phyloP scores from a whole-genome alignment of 1,284 basidiomycete genomes.

The Chalciporus sp. region DNA sequence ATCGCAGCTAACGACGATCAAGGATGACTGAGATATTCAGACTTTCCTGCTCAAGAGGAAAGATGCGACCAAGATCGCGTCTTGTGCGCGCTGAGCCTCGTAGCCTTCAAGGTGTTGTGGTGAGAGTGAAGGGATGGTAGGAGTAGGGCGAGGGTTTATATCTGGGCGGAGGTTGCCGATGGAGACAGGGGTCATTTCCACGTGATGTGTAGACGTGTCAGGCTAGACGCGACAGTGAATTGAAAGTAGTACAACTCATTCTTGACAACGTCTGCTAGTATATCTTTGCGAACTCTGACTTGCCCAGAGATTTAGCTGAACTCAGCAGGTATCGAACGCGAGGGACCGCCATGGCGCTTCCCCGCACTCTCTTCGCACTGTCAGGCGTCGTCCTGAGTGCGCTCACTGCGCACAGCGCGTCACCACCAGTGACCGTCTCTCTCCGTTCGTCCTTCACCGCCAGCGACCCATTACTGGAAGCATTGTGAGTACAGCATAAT shows the following conservation, averaged over 20 bases:
- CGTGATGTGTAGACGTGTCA: constrained; percentile 26
- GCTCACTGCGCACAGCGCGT: constrained; percentile 32
- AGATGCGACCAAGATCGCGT: constrained; percentile 28
- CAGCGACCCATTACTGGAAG: constrained; percentile 76
- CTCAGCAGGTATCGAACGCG: not conserved
- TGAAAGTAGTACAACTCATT: no score
- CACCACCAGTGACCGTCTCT: constrained; percentile 77
- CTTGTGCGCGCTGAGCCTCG: constrained; percentile 53
- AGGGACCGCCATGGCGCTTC: constrained; percentile 17
- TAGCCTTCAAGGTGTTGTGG: constrained; percentile 51
- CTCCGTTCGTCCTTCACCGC: constrained; percentile 82
- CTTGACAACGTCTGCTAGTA: not conserved
- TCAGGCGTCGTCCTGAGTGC: constrained; percentile 21
- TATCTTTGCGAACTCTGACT: not conserved
- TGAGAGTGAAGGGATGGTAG: not conserved
- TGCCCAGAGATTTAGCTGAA: not conserved
- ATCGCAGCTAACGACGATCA: constrained; percentile 54
- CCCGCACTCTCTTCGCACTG: constrained; percentile 19
- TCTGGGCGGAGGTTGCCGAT: constrained; percentile 26
- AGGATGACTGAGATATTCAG: constrained; percentile 57
- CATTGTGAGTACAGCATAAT: constrained; percentile 60
- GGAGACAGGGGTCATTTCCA: constrained; percentile 7
- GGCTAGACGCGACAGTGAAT: constrained; percentile 13
- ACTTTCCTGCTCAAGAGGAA: constrained; percentile 60
- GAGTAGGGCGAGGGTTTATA: constrained; percentile 9